Conservation (phyloP, 164 flowering plant species). For the Magnolia sinica region DNA sequence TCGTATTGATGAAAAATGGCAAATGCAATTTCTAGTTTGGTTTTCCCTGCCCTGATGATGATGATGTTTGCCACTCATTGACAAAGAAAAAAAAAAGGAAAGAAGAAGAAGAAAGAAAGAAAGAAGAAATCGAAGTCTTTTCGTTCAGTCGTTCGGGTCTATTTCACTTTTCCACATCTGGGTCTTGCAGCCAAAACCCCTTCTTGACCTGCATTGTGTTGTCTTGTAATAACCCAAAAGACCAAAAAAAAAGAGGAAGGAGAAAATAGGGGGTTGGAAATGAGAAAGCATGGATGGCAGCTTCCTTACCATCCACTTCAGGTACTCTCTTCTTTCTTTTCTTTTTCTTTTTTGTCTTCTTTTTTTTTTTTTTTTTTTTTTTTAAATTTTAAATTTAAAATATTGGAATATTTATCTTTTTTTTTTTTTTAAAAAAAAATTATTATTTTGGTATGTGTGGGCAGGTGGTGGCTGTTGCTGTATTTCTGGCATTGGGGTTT, state of each 20-base stretch:
- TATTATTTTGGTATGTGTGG: slow-evolving; percentile 6
- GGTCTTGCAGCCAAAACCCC: background rate
- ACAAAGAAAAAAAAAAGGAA: too few species aligned
- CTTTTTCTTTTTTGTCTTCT: background rate
- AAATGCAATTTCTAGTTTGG: too few species aligned
- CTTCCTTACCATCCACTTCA: slow-evolving; percentile 97
- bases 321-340: slow-evolving; percentile 28
- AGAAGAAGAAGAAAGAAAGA: too few species aligned
- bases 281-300: slow-evolving; percentile 99
- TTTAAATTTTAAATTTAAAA: background rate
- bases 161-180: background rate
- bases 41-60: too few species aligned
- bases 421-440: background rate
- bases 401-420: too few species aligned
- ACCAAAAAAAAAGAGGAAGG: too few species aligned
- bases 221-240: too few species aligned
- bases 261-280: slow-evolving; percentile 21
- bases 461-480: slow-evolving; percentile 97
- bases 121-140: too few species aligned
- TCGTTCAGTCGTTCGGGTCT: background rate
- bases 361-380: slow-evolving; percentile 2
- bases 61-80: too few species aligned
- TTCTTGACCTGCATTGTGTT: too few species aligned
- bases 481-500: slow-evolving; percentile 92
- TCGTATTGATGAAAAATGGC: too few species aligned